phyloP scores from a whole-genome alignment of 257 asterid genomes.

The Nicotiana otophora region DNA sequence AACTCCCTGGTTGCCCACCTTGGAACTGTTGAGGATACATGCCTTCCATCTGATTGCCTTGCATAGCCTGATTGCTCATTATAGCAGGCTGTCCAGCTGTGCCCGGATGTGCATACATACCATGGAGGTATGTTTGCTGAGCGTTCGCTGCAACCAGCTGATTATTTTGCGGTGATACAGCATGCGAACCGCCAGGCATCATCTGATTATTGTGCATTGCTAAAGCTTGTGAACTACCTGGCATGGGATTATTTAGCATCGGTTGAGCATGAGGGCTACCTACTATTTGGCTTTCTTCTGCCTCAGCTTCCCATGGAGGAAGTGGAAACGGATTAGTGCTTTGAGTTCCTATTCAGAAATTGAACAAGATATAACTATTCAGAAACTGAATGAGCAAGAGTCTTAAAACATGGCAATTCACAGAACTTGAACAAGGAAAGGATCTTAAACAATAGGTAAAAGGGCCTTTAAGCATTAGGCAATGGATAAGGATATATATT shows the following conservation, averaged over 20 bases:
- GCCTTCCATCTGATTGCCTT: constrained; percentile 27
- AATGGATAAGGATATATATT: not conserved
- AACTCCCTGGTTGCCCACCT: constrained; percentile 27
- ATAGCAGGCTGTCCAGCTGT: constrained; percentile 29
- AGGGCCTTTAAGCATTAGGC: constrained; percentile 5
- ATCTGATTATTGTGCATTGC: constrained; percentile 8
- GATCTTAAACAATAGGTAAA: not conserved
- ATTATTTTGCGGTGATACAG: constrained; percentile 16
- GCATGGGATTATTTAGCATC: constrained; percentile 7
- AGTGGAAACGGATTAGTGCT: constrained; percentile 58
- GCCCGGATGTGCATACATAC: constrained; percentile 40
- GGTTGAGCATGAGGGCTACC: constrained; percentile 12
- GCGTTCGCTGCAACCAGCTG: constrained; percentile 24
- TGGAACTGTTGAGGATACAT: constrained; percentile 34
- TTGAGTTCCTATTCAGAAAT: constrained; percentile 40
- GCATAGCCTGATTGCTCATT: constrained; percentile 38
- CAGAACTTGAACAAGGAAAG: not conserved
- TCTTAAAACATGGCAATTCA: not conserved
- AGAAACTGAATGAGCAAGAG: not conserved
- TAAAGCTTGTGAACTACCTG: constrained; percentile 1
- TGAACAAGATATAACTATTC: not conserved
- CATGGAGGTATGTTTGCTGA: constrained; percentile 36
- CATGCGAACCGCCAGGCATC: not conserved
- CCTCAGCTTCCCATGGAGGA: constrained; percentile 92
- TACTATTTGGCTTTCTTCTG: constrained; percentile 31